Conservation (phyloP, 2,329 filamentous ascomycete species). For the Botrytis fabae region DNA sequence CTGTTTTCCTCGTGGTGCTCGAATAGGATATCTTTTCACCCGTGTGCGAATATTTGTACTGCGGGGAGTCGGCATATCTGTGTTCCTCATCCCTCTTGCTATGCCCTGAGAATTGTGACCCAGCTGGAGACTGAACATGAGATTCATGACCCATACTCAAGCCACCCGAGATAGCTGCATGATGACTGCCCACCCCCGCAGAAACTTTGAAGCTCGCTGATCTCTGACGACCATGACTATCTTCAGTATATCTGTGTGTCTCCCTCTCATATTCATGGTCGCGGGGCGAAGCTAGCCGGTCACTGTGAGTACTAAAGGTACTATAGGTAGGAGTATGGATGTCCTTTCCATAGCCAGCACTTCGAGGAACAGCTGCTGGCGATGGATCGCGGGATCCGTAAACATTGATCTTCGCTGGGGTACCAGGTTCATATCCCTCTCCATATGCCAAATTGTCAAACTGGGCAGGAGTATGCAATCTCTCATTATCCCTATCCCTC, state of each 20-base stretch:
- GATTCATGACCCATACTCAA: slow-evolving; percentile 33
- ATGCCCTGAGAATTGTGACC: slow-evolving; percentile 8
- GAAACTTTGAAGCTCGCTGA: slow-evolving; percentile 36
- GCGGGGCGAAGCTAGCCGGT: slow-evolving; percentile 9
- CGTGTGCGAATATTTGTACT: slow-evolving; percentile 45
- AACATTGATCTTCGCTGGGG: slow-evolving; percentile 19
- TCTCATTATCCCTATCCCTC: slow-evolving; percentile 14
- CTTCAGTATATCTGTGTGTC: slow-evolving; percentile 30
- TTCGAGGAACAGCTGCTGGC: slow-evolving; percentile 6
- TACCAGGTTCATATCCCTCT: slow-evolving; percentile 16
- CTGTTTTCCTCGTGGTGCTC: slow-evolving; percentile 30
- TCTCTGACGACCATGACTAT: slow-evolving; percentile 28
- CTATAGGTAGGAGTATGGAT: slow-evolving; percentile 3
- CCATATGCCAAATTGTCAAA: slow-evolving; percentile 18
- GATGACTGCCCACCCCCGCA: slow-evolving; percentile 26
- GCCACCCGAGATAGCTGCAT: slow-evolving; percentile 32
- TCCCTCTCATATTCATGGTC: slow-evolving; percentile 24
- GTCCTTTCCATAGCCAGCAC: slow-evolving; percentile 6
- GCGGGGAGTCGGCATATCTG: slow-evolving; percentile 38
- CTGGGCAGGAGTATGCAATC: slow-evolving; percentile 3
- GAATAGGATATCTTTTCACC: slow-evolving; percentile 42
- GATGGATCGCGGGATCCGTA: slow-evolving; percentile 17
- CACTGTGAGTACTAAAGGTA: slow-evolving; percentile 2
- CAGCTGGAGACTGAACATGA: slow-evolving; percentile 22
- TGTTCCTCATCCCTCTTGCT: slow-evolving; percentile 17